Percentiles rank a stretch among this genome's conserved stretches.
Conservation (phyloP, 2,329 filamentous ascomycete species). For the Aureobasidium sp. region DNA sequence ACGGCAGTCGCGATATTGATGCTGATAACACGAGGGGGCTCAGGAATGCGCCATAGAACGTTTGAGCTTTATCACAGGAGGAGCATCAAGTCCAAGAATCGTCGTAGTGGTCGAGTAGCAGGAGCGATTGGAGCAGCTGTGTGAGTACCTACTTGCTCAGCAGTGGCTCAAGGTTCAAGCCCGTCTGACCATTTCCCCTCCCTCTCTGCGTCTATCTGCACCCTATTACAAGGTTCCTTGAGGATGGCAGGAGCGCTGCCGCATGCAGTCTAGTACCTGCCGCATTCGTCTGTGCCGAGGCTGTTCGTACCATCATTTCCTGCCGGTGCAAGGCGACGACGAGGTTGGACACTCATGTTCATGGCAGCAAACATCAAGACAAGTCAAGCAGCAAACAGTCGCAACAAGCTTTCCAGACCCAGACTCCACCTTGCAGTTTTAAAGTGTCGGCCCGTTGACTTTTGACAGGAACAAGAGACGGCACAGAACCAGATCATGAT, state of each 20-base stretch:
- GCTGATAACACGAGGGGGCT: conserved; percentile 1
- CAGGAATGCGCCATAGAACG: conserved; percentile 1
- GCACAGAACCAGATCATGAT: not conserved
- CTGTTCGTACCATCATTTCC: not conserved
- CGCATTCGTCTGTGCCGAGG: not conserved
- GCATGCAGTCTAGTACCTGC: not conserved
- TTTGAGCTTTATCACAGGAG: not conserved
- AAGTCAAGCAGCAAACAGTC: not conserved
- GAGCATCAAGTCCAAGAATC: not conserved
- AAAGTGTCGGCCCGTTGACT: conserved; percentile 2
- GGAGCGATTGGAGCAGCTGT: not conserved
- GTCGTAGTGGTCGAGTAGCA: not conserved
- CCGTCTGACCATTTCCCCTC: not conserved
- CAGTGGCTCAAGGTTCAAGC: not conserved
- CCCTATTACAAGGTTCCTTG: not conserved
- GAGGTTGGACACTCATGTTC: not conserved
- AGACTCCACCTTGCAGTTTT: not conserved
- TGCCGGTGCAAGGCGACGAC: not conserved
- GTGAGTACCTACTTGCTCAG: not conserved
- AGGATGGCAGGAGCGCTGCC: not conserved
- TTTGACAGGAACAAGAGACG: not conserved
- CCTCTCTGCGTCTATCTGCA: not conserved
- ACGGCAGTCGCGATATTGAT: not conserved
- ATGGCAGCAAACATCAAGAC: not conserved
- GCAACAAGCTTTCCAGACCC: not conserved